phyloP scores from a whole-genome alignment of 176 grass and related monocot genomes.

The Zoysia pacifica region DNA sequence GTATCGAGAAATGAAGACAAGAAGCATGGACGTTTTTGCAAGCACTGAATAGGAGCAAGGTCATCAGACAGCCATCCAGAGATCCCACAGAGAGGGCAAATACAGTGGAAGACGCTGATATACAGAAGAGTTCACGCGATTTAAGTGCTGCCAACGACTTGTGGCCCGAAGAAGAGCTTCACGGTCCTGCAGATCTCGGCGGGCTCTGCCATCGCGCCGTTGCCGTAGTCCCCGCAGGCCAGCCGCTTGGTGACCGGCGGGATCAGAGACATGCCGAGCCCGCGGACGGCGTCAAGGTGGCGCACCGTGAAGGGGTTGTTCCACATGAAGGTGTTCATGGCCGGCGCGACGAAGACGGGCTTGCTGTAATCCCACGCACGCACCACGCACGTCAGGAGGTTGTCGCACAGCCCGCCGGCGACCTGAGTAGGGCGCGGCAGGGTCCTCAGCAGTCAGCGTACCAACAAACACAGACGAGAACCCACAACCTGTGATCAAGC shows the following conservation, averaged over 20 bases:
- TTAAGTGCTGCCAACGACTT: background rate
- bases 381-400: slow-evolving; percentile 80
- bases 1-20: slow-evolving; percentile 35
- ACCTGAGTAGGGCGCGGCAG: slow-evolving; percentile 39
- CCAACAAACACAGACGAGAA: background rate
- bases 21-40: slow-evolving; percentile 2
- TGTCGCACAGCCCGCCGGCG: slow-evolving; percentile 78
- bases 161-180: slow-evolving; percentile 43
- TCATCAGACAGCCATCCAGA: background rate
- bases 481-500: background rate
- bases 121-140: background rate
- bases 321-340: slow-evolving; percentile 87
- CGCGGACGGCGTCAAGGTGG: slow-evolving; percentile 43
- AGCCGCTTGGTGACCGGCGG: slow-evolving; percentile 57
- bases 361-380: slow-evolving; percentile 82
- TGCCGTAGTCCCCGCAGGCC: slow-evolving; percentile 64
- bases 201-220: slow-evolving; percentile 64
- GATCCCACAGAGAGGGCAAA: background rate
- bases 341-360: slow-evolving; percentile 67
- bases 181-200: slow-evolving; percentile 47
- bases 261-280: slow-evolving; percentile 55
- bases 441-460: background rate
- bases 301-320: slow-evolving; percentile 63
- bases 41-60: background rate
- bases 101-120: background rate